Conservation (phyloP, 1,284 basidiomycete genomes). For the Volvariella surrecta region DNA sequence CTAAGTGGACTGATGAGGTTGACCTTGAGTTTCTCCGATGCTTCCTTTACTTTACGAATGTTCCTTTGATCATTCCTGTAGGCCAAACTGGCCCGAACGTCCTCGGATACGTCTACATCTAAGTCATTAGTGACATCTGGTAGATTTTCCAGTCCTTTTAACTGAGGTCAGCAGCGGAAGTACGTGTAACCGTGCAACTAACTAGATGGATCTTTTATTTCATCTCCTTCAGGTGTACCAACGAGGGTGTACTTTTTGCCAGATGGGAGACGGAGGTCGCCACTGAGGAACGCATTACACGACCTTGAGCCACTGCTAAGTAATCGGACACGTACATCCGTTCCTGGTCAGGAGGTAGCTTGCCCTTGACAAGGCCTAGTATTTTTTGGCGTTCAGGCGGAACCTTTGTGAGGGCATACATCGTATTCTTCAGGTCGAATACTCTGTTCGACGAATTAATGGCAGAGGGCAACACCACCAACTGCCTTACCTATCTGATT, state of each 20-base stretch:
- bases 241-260: constrained; percentile 76
- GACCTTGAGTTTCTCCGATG: constrained; percentile 54
- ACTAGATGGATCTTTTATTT: constrained; percentile 71
- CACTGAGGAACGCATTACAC: no score
- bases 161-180: constrained; percentile 2
- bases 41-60: constrained; percentile 69
- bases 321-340: constrained; percentile 40
- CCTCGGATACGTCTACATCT: constrained; percentile 66
- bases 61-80: constrained; percentile 72
- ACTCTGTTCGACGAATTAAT: constrained; percentile 32
- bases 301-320: constrained; percentile 6
- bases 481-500: constrained; percentile 52
- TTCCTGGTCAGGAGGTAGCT: constrained; percentile 68
- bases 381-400: constrained; percentile 87
- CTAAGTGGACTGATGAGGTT: constrained; percentile 74
- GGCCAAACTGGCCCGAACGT: constrained; percentile 44
- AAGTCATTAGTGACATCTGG: constrained; percentile 76
- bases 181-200: constrained; percentile 11
- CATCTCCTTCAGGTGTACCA: constrained; percentile 76
- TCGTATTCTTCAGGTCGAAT: constrained; percentile 55
- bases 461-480: not conserved
- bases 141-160: constrained; percentile 51
- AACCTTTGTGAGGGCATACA: constrained; percentile 71
- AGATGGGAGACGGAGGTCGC: constrained; percentile 46
- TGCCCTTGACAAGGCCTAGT: constrained; percentile 79